Evolutionary conservation across 108 stramenopile species (phyloP), one percentile per base, ranked within the genome.

Genomic region (Discostella pseudostelligera): DNA sequence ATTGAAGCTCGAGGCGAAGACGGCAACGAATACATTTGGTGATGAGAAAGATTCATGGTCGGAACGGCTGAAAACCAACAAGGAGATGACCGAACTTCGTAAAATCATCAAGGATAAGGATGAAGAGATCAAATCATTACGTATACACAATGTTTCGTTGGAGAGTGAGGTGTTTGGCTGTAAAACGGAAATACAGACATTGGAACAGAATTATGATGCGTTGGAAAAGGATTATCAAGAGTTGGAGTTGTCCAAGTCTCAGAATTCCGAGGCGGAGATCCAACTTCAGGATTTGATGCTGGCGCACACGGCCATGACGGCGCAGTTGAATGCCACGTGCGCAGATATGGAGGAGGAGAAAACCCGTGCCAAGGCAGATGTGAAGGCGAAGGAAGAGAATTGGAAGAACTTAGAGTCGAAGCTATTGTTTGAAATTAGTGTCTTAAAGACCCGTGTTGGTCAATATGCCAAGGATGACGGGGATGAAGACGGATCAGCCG

Each of bases 301-400:
- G 57, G 90, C 90, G 67, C 89, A 92, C 59, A 89, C 87, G 47
- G 94, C 94, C 48, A 95, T 87, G 17, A 85, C 87, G 8, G 94
- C 94, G 1, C 89, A 92, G 39, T 64, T 95, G 49, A 92, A 95
- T 70, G 94, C 94, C 8, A 87, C 88, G 4, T 83, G 80, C 53
- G 76, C 80, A 1, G 94, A 95, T 49, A 73, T 95, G n/a, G 90
- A 88, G 35, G 89, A 86, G 62, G 87, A 86, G 29, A 90, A 88
- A 53, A 81, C 88, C 14, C 63, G 87, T 25, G 76, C 82, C 1
- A 86, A 89, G 57, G 90, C 89, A 5, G 76, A 83, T 9, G 62
- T 87, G 49, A 58, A 80, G 60, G 81, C 81, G 39, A 88, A 80
- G 55, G 83, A 90, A 26, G 76, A 80, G 26, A 66, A 62, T 4